Evolutionary conservation across 768 basidiomycete genomes (phyloP), one percentile per base, ranked within the genome.

Genomic region (Phanerochaete carnosa): DNA sequence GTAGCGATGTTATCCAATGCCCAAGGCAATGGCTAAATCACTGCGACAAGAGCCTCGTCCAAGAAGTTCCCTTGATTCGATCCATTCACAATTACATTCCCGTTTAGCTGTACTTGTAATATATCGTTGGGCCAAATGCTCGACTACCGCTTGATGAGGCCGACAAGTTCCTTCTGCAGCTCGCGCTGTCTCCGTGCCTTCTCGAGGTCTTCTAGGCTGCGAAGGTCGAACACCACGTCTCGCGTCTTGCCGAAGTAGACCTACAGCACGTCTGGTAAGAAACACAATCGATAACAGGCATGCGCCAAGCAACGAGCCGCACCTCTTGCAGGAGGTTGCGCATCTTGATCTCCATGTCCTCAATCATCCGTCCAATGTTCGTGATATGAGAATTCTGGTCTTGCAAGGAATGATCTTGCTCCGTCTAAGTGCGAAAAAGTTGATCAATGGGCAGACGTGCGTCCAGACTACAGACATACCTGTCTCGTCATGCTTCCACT

Each of bases 281-380:
- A 43, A 1, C 22, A 28, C 2, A 45, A 51, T 43, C 12, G 5
- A 46, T 1, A 37, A 12, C 32, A 29, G 29, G 19, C 45, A 19
- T 4, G 39, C 4, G 39, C 19, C 11, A 19, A 47, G 23, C 23
- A 43, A n/a, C 16, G 61, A 22, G 57, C 62, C 77, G 49, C 61
- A 86, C 92, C 79, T 95, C 93, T 74, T 94, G 91, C 51, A 99
- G 79, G 58, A 94, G 77, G 74, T 97, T 97, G 39, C 97, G 84
- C 94, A 98, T 95, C 79, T 98, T 98, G 73, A 95, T 94, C 76
- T 99, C 97, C 93, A 96, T 95, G 64, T 98, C 97, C 74, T 99
- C 97, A 64, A 99, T 88, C 88, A 98, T 90, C 65, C 83, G 84
- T 4, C 97, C 97, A n/a, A 89, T 88, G 74, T 98, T 98, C 45